phyloP scores from a whole-genome alignment of 2,329 filamentous ascomycete genomes.

The Ophiostoma tasmaniense region DNA sequence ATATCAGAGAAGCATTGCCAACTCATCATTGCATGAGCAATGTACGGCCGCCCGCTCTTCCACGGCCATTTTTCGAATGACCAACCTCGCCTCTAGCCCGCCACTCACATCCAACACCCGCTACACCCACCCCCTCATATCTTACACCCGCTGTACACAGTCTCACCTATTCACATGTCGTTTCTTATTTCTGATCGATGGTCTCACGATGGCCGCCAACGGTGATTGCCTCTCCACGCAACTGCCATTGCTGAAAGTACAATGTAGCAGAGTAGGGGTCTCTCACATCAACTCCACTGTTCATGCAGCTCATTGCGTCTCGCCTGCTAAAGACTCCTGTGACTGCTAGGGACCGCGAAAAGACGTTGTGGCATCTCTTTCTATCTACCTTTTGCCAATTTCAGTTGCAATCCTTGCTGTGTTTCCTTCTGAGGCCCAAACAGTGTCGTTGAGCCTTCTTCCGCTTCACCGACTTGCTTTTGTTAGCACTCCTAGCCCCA shows the following conservation, averaged over 20 bases:
- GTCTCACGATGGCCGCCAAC: slow-evolving; percentile 21
- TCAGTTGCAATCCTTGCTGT: background rate
- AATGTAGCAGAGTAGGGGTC: slow-evolving; percentile 25
- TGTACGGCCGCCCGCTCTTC: slow-evolving; percentile 14
- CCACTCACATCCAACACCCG: background rate
- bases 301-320: slow-evolving; percentile 36
- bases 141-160: background rate
- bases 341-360: background rate
- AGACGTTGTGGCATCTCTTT: background rate
- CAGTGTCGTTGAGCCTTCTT: background rate
- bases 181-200: slow-evolving; percentile 17
- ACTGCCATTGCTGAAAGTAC: slow-evolving; percentile 18
- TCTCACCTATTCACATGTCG: slow-evolving; percentile 26
- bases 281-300: slow-evolving; percentile 28
- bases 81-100: background rate
- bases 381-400: background rate
- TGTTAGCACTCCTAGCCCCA: slow-evolving; percentile 16
- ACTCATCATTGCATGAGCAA: slow-evolving; percentile 65
- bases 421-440: background rate
- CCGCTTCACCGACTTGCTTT: slow-evolving; percentile 31
- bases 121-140: background rate
- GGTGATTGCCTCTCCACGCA: slow-evolving; percentile 2
- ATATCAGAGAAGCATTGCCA: slow-evolving; percentile 55
- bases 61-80: slow-evolving; percentile 23
- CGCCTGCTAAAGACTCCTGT: background rate